Percentiles rank a stretch among this genome's conserved stretches.
These are phyloP conservation scores for Sutorius eximius DNA, from an alignment of 1,284 basidiomycete genomes.

Conservation along the genomic window DNA sequence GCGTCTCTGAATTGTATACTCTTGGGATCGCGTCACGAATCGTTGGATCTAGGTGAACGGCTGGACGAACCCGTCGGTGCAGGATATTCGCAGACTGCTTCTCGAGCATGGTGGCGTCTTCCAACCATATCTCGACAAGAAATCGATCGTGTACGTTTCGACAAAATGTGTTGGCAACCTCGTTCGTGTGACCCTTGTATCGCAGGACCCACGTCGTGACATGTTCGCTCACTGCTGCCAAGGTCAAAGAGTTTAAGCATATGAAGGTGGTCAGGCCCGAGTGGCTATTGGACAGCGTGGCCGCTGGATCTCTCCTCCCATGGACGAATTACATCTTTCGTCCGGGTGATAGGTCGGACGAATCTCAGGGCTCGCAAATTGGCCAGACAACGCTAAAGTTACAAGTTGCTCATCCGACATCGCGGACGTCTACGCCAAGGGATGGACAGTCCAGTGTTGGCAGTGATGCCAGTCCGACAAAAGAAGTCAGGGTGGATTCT, in stretches of 20 bases:
- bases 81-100: conserved; percentile 80
- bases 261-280: conserved; percentile 88
- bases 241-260: conserved; percentile 82
- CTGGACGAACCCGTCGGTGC: conserved; percentile 84
- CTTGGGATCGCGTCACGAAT: neutral
- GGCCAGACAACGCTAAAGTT: conserved; percentile 21
- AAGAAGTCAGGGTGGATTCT: conserved; percentile 2
- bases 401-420: neutral
- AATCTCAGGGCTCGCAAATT: conserved; percentile 47
- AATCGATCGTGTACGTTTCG: conserved; percentile 65
- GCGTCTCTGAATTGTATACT: conserved; percentile 26
- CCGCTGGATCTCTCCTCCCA: conserved; percentile 65
- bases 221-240: conserved; percentile 85
- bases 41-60: conserved; percentile 73
- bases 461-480: conserved; percentile 3
- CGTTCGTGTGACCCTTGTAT: conserved; percentile 4
- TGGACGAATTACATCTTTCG: conserved; percentile 72
- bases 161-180: neutral
- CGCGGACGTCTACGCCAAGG: neutral
- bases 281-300: conserved; percentile 82
- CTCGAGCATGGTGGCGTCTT: conserved; percentile 82
- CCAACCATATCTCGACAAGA: conserved; percentile 82
- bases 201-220: conserved; percentile 87
- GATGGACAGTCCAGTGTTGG: neutral
- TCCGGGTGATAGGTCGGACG: conserved; percentile 47